Conservation (phyloP, 208 protist species). For the Acanthamoeba lenticulata region DNA sequence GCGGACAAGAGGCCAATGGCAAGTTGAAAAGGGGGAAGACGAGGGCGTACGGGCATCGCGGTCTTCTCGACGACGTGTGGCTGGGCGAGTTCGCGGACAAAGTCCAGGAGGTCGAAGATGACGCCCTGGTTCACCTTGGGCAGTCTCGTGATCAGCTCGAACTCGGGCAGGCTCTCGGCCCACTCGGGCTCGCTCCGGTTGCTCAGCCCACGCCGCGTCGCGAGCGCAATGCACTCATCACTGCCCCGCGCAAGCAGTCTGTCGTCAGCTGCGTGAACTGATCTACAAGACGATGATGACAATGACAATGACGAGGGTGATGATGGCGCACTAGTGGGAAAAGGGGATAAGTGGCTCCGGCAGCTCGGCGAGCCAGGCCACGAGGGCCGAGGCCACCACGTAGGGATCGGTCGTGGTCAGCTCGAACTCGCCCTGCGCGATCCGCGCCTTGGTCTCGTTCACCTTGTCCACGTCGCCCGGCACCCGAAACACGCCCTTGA, state of each 20-base stretch:
- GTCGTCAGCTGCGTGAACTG: too few species aligned
- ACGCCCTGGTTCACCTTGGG: neutral
- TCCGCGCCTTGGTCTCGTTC: neutral
- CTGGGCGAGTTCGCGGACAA: neutral
- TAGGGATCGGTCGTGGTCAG: neutral
- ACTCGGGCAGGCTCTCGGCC: neutral
- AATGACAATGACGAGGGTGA: neutral
- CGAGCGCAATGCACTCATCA: neutral
- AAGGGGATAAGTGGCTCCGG: neutral
- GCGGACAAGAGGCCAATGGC: neutral
- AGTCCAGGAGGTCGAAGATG: neutral
- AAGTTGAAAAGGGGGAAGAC: neutral
- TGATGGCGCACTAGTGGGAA: neutral
- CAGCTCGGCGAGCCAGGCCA: neutral
- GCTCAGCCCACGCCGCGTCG: neutral
- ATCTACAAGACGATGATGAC: neutral
- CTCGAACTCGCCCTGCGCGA: neutral
- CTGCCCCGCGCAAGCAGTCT: too few species aligned
- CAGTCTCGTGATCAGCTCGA: neutral
- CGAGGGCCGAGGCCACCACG: neutral
- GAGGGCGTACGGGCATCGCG: neutral
- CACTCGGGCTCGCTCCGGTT: neutral
- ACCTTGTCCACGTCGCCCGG: neutral
- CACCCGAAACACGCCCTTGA: neutral
- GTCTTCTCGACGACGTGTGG: neutral